These are phyloP conservation scores for Lecanicillium sp. DNA, from an alignment of 2,329 filamentous ascomycete species.

Conservation along the genomic window DNA sequence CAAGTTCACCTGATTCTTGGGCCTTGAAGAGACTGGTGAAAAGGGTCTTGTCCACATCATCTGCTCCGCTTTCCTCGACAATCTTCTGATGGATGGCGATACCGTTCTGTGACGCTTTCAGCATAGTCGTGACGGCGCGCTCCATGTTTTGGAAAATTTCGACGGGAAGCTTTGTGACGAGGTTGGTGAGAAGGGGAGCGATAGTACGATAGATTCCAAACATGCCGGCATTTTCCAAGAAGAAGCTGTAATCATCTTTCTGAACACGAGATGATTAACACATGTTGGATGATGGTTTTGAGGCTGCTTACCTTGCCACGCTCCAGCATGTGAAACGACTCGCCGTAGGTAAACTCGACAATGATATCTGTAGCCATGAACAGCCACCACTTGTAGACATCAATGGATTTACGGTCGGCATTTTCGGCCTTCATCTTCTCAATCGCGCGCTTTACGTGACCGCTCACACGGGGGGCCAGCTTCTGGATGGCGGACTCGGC, in stretches of 20 bases:
- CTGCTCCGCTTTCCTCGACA: neutral
- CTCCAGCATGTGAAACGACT: slow-evolving; percentile 18
- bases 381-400: slow-evolving; percentile 21
- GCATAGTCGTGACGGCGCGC: neutral
- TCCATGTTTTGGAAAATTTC: neutral
- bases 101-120: neutral
- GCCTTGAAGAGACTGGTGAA: slow-evolving; percentile 33
- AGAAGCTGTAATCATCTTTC: slow-evolving; percentile 10
- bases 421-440: slow-evolving; percentile 16
- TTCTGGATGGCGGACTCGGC: slow-evolving; percentile 4
- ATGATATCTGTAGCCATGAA: slow-evolving; percentile 23
- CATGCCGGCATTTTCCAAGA: neutral
- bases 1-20: slow-evolving; percentile 21
- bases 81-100: slow-evolving; percentile 5
- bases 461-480: slow-evolving; percentile 4
- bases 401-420: slow-evolving; percentile 13
- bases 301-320: neutral
- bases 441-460: slow-evolving; percentile 20
- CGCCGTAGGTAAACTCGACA: slow-evolving; percentile 23
- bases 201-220: slow-evolving; percentile 7
- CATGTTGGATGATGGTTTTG: neutral
- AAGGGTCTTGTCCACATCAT: slow-evolving; percentile 22
- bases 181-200: neutral
- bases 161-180: neutral
- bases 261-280: neutral